Evolutionary conservation across 768 basidiomycete genomes (phyloP), one percentile per base, ranked within the genome.

Genomic region (Lactarius trivialis): DNA sequence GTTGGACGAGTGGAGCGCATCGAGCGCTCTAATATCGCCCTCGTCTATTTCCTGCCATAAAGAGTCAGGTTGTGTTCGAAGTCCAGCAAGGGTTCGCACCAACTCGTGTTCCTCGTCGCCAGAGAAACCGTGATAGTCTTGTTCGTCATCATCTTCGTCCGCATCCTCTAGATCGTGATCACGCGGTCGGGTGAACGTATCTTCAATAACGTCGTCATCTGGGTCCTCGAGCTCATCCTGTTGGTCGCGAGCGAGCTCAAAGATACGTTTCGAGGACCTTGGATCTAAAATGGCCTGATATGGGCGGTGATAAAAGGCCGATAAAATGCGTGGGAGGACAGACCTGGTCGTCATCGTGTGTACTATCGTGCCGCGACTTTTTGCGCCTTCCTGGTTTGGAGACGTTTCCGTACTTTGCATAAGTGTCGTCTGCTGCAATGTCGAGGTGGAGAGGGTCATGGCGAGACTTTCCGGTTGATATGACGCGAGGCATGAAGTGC

Each of bases 241-340:
- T 74, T 99, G 96, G 68, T 91, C 88, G 70, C 83, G 81, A 17
- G 96, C 96, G 59, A 99, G 83, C 72, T 94, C 89, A 67, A 99
- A 88, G 54, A 99, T 97, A 68, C 85, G 86, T 62, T 81, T 79
- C 0, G 93, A 96, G 7, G 86, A 88, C 74, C 88, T 91, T 3
- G 87, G 81, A 71, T 93, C 91, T 64, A 94, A 72, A 21, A 85
- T 83, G 49, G 76, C 78, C 92, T 95, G 66, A 37, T 36, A 43
- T 49, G 51, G n/a, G 21, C 36, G 59, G 30, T 30, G 21, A 58
- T 36, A 49, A 49, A 57, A 36, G 30, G 19, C 34, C 28, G 28
- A 50, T 33, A 45, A 53, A 21, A 50, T 7, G 24, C 33, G 39
- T 48, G 50, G 41, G 30, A 45, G 45, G n/a, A 43, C 54, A 67